Conservation (phyloP, 2,329 filamentous ascomycete species). For the Trematosphaeria pertusa region DNA sequence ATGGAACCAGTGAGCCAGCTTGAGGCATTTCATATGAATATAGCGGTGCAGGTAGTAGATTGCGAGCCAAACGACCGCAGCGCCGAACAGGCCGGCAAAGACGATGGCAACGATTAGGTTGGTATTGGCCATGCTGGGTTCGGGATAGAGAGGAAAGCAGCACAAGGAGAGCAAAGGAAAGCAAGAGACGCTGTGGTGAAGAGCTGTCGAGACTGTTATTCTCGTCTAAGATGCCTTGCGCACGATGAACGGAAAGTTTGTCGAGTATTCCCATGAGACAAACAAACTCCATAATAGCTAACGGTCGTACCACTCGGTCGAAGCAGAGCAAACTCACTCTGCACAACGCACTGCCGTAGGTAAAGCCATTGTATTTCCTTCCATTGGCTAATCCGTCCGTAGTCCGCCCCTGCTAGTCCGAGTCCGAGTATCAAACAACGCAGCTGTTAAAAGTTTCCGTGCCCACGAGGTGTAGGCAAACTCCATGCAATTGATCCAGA, state of each 20-base stretch:
- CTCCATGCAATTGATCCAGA: too few relatives aligned
- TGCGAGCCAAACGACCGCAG: conserved; percentile 22
- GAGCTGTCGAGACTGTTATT: too few relatives aligned
- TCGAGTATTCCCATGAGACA: conserved; percentile 6
- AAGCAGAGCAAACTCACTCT: conserved; percentile 1
- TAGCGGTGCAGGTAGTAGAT: conserved; percentile 26
- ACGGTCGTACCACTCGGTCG: conserved; percentile 1
- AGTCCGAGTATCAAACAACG: background rate
- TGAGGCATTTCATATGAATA: conserved; percentile 21
- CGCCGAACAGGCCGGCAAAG: conserved; percentile 29
- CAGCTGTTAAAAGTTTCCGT: too few relatives aligned
- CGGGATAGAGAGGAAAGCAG: background rate
- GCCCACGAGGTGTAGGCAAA: too few relatives aligned
- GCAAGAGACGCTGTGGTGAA: background rate
- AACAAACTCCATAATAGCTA: too few relatives aligned
- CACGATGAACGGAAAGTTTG: conserved; percentile 8
- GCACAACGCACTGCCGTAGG: background rate
- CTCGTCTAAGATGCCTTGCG: too few relatives aligned
- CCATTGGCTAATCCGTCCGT: too few relatives aligned
- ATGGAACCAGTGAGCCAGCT: conserved; percentile 28
- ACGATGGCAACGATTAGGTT: conserved; percentile 26
- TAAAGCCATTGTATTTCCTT: too few relatives aligned
- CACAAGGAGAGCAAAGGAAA: background rate
- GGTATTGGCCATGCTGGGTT: conserved; percentile 15
- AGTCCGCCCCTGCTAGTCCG: too few relatives aligned